Conservation (phyloP, 2,329 filamentous ascomycete species). For the Elsinoe australis region DNA sequence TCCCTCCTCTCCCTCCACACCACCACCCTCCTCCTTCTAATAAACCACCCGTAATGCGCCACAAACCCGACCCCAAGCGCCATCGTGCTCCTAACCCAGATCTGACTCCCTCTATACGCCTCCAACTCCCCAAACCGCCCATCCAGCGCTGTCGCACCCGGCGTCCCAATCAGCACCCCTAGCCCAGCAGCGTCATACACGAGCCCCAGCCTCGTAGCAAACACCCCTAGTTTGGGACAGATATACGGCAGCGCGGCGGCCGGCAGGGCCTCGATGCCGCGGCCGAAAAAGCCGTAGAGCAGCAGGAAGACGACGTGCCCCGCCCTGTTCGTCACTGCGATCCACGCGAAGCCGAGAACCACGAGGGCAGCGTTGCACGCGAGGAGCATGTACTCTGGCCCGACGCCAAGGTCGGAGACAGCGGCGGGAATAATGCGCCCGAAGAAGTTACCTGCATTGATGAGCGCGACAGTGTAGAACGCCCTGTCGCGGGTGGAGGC, state of each 20-base stretch:
- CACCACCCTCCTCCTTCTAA: constrained; percentile 1
- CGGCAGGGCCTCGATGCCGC: neutral
- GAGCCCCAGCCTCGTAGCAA: constrained; percentile 6
- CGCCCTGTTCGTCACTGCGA: constrained; percentile 1
- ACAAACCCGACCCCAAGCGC: neutral
- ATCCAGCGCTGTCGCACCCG: constrained; percentile 5
- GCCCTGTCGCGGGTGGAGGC: neutral
- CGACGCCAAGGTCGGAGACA: neutral
- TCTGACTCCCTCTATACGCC: constrained; percentile 5
- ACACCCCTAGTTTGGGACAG: constrained; percentile 1
- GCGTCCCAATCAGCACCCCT: constrained; percentile 13
- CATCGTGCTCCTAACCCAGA: neutral
- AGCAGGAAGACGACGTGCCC: constrained; percentile 7
- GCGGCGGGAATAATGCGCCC: constrained; percentile 1
- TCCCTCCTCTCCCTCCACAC: neutral
- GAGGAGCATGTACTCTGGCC: neutral
- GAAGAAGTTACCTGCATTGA: constrained; percentile 13
- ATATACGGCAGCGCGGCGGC: constrained; percentile 8
- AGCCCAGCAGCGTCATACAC: constrained; percentile 5
- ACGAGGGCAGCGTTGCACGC: neutral
- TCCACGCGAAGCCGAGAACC: constrained; percentile 12
- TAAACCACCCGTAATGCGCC: neutral
- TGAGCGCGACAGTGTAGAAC: constrained; percentile 12
- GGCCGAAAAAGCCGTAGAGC: constrained; percentile 9
- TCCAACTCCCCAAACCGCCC: neutral